Conservation (phyloP, 768 basidiomycete genomes). For the Xerocomus spinulosus region DNA sequence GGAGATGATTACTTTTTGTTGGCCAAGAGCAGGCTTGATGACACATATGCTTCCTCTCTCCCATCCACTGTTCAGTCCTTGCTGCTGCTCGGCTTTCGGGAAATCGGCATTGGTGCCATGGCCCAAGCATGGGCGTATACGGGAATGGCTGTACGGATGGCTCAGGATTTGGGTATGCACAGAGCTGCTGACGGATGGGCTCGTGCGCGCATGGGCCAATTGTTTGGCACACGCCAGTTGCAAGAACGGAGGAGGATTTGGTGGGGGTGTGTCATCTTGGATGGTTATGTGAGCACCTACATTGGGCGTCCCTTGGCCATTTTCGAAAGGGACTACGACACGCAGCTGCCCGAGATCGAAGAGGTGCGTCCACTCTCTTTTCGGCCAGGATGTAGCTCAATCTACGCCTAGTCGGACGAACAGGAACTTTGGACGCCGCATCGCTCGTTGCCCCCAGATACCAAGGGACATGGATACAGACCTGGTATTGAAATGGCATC, state of each 20-base stretch:
- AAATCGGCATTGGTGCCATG: slow-evolving; percentile 88
- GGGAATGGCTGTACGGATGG: slow-evolving; percentile 91
- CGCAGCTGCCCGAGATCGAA: slow-evolving; percentile 54
- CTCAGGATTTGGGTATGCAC: slow-evolving; percentile 83
- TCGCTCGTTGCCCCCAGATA: slow-evolving; percentile 30
- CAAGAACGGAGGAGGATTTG: slow-evolving; percentile 71
- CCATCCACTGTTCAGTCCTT: slow-evolving; percentile 76
- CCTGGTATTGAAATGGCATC: slow-evolving; percentile 9
- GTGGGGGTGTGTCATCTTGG: slow-evolving; percentile 76
- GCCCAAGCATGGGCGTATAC: slow-evolving; percentile 82
- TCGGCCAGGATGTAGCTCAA: neutral
- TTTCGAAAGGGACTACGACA: slow-evolving; percentile 73
- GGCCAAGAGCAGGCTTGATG: slow-evolving; percentile 64
- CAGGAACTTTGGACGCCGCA: slow-evolving; percentile 50
- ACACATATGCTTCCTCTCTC: slow-evolving; percentile 64
- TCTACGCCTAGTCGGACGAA: slow-evolving; percentile 53
- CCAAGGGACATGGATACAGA: slow-evolving; percentile 29
- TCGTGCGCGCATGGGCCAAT: slow-evolving; percentile 46
- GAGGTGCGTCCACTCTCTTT: slow-evolving; percentile 38
- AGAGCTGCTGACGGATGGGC: slow-evolving; percentile 77
- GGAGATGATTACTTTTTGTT: slow-evolving; percentile 67
- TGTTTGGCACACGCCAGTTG: slow-evolving; percentile 61
- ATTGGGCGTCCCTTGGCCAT: slow-evolving; percentile 77
- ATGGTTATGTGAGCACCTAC: slow-evolving; percentile 75
- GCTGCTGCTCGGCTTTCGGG: slow-evolving; percentile 76